phyloP scores from a whole-genome alignment of 257 asterid genomes.

The Handroanthus guayacan region DNA sequence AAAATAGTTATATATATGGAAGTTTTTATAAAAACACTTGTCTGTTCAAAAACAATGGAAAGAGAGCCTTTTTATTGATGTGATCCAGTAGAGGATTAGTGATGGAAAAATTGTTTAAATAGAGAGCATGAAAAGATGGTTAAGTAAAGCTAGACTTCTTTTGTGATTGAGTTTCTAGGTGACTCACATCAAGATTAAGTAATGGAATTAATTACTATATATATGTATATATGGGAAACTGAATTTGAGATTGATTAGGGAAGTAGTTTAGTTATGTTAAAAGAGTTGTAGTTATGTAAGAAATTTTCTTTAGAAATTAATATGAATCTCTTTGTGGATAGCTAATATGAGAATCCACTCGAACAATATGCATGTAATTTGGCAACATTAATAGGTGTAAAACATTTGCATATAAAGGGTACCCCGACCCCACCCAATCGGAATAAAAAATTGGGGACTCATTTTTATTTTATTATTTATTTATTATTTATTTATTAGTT shows the following conservation, averaged over 20 bases:
- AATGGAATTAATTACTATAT: conserved; percentile 3
- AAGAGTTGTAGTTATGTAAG: neutral
- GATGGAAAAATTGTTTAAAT: conserved; percentile 34
- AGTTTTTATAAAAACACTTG: neutral
- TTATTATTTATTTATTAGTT: no score
- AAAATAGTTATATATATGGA: no score
- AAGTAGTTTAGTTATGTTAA: neutral
- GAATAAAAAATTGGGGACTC: no score
- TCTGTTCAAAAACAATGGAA: conserved; percentile 45
- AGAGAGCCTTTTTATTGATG: conserved; percentile 50
- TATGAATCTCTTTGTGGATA: no score
- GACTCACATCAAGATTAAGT: conserved; percentile 48
- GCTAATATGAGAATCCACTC: no score
- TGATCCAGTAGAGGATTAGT: conserved; percentile 44
- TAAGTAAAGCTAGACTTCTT: conserved; percentile 32
- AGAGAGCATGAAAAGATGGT: conserved; percentile 57
- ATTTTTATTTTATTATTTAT: no score
- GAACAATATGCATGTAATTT: no score
- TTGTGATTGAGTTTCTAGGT: conserved; percentile 44
- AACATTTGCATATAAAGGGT: no score
- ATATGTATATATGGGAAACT: neutral
- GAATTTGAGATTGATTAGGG: neutral
- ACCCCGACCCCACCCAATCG: no score
- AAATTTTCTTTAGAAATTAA: no score
- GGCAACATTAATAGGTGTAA: no score